Conservation (phyloP, 2,329 filamentous ascomycete species). For the Colletotrichum higginsianum region DNA sequence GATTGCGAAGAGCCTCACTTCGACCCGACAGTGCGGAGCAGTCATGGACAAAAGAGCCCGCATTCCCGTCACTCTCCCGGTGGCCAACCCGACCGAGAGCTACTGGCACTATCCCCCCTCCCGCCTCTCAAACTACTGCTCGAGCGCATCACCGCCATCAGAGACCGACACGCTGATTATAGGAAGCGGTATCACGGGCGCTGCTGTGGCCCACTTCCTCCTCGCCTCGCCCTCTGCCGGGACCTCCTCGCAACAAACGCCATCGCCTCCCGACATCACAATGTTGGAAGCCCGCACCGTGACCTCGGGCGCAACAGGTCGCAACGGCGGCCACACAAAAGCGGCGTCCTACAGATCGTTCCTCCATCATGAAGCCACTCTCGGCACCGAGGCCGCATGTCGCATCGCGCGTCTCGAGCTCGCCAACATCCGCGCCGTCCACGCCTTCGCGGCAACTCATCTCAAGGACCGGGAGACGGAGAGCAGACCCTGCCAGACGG, state of each 20-base stretch:
- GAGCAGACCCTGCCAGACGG: constrained; percentile 64
- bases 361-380: constrained; percentile 57
- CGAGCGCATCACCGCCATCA: constrained; percentile 49
- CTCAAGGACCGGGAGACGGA: constrained; percentile 56
- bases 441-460: constrained; percentile 65
- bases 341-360: constrained; percentile 65
- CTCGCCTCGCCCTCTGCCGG: constrained; percentile 40
- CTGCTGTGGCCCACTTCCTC: constrained; percentile 54
- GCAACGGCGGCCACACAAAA: constrained; percentile 69
- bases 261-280: constrained; percentile 51
- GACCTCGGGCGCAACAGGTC: constrained; percentile 67
- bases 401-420: constrained; percentile 67
- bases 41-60: constrained; percentile 34
- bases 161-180: constrained; percentile 66
- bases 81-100: constrained; percentile 58
- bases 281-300: constrained; percentile 66
- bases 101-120: constrained; percentile 63
- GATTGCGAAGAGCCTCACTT: background rate
- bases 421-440: constrained; percentile 68
- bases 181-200: constrained; percentile 69
- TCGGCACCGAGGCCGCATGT: constrained; percentile 65
- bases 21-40: background rate
- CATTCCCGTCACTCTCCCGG: constrained; percentile 50
- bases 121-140: constrained; percentile 47
- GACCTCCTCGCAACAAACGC: background rate